These are phyloP conservation scores for Fusarium sp. DNA, from an alignment of 2,329 filamentous ascomycete genomes.

Conservation along the genomic window DNA sequence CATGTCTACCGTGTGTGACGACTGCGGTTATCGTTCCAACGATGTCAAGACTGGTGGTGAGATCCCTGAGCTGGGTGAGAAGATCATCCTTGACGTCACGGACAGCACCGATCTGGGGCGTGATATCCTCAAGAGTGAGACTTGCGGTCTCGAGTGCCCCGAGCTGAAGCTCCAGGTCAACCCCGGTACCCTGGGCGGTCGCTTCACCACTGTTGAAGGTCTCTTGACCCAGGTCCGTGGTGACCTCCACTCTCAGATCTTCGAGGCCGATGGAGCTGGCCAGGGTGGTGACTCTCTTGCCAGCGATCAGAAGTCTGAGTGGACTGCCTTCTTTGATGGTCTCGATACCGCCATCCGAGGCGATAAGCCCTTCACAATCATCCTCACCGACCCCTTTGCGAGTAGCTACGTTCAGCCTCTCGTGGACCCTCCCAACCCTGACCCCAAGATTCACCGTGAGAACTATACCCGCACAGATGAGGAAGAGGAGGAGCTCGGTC, in stretches of 20 bases:
- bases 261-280: constrained; percentile 72
- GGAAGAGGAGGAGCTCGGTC: constrained; percentile 91
- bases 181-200: constrained; percentile 91
- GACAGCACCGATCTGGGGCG: constrained; percentile 80
- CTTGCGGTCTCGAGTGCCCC: constrained; percentile 85
- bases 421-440: constrained; percentile 74
- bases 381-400: constrained; percentile 88
- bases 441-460: constrained; percentile 83
- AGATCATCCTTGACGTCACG: constrained; percentile 81
- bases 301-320: constrained; percentile 72
- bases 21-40: constrained; percentile 94
- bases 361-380: constrained; percentile 81
- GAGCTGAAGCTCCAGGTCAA: constrained; percentile 90
- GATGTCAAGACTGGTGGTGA: constrained; percentile 98
- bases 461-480: constrained; percentile 89
- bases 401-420: constrained; percentile 95
- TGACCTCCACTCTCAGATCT: constrained; percentile 89
- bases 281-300: constrained; percentile 83
- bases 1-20: constrained; percentile 92
- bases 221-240: constrained; percentile 91
- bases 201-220: constrained; percentile 97
- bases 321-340: constrained; percentile 83
- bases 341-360: constrained; percentile 84
- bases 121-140: constrained; percentile 97
- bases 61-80: constrained; percentile 85